Percentiles rank a stretch among this genome's conserved stretches.
Conservation (phyloP, 2,329 filamentous ascomycete genomes). For the Aspergillus vadensis region DNA sequence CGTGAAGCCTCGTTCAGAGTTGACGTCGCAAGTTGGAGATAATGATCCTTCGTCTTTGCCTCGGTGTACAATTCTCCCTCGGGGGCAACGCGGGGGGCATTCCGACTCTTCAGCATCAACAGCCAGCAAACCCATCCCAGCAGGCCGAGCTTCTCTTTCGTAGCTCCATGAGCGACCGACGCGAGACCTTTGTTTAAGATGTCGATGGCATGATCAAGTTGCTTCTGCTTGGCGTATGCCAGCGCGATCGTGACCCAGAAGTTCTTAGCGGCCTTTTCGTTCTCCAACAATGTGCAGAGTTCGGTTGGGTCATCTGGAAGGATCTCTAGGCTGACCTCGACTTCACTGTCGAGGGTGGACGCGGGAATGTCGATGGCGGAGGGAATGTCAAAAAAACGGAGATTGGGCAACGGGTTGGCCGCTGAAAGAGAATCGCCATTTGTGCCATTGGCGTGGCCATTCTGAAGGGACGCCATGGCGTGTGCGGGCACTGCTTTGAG, state of each 20-base stretch:
- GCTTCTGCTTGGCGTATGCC: constrained; percentile 93
- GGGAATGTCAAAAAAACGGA: constrained; percentile 64
- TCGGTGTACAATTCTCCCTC: constrained; percentile 69
- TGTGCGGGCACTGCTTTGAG: background rate
- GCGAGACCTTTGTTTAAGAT: constrained; percentile 72
- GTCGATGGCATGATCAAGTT: constrained; percentile 79
- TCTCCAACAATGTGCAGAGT: constrained; percentile 91
- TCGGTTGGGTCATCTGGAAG: constrained; percentile 92
- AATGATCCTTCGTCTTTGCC: constrained; percentile 88
- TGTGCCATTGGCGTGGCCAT: constrained; percentile 56
- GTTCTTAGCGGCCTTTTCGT: constrained; percentile 84
- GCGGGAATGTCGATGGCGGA: constrained; percentile 66
- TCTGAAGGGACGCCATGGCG: constrained; percentile 55
- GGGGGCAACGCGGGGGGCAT: constrained; percentile 68
- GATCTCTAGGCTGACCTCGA: constrained; percentile 91
- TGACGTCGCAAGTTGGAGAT: constrained; percentile 84
- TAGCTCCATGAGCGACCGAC: constrained; percentile 68
- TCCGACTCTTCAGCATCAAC: constrained; percentile 83
- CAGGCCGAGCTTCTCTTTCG: constrained; percentile 82
- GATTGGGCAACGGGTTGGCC: constrained; percentile 36
- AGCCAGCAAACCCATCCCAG: constrained; percentile 87
- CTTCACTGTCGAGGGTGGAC: constrained; percentile 63
- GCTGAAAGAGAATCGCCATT: constrained; percentile 45
- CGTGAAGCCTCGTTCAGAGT: constrained; percentile 94
- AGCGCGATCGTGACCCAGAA: constrained; percentile 99